Evolutionary conservation across 169 alveolate species (phyloP).

Genomic region (Plasmodium relictum): DNA sequence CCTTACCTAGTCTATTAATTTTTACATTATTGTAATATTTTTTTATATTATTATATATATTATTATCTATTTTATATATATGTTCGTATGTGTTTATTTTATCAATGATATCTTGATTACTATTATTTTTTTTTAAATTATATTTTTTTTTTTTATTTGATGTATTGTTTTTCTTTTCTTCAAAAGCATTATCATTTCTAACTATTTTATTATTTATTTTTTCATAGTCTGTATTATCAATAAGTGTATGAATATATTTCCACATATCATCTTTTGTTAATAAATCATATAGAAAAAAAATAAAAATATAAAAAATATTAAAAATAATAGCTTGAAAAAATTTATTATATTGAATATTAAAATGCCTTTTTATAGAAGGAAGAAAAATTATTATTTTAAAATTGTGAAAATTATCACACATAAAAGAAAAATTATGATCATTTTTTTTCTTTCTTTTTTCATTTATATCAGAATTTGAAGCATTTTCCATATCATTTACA

Average conservation of each 20-base stretch:
- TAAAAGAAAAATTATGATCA: conserved; percentile 27
- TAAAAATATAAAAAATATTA: conserved; percentile 60
- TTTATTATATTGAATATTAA: conserved; percentile 69
- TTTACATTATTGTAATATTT: conserved; percentile 59
- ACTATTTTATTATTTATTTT: not conserved
- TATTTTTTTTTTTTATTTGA: not conserved
- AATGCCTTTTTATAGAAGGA: conserved; percentile 63
- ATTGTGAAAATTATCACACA: conserved; percentile 19
- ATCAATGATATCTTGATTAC: not conserved
- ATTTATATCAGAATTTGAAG: not conserved
- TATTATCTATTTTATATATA: conserved; percentile 8
- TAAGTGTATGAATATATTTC: conserved; percentile 19
- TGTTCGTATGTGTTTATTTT: not conserved
- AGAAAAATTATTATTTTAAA: conserved; percentile 53
- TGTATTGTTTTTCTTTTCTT: not conserved
- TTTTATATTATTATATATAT: conserved; percentile 27
- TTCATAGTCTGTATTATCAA: conserved; percentile 22
- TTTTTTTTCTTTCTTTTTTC: not conserved
- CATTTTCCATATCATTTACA: not conserved
- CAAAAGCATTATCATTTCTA: not conserved
- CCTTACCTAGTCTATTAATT: conserved; percentile 1
- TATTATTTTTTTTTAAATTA: conserved; percentile 11
- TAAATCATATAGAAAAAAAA: conserved; percentile 35
- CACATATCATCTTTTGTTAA: conserved; percentile 44
- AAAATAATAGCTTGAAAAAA: conserved; percentile 67